Evolutionary conservation across 495 filamentous ascomycete genomes (phyloP), one percentile per base, ranked within the genome.

Genomic region (Annulohypoxylon stygium): DNA sequence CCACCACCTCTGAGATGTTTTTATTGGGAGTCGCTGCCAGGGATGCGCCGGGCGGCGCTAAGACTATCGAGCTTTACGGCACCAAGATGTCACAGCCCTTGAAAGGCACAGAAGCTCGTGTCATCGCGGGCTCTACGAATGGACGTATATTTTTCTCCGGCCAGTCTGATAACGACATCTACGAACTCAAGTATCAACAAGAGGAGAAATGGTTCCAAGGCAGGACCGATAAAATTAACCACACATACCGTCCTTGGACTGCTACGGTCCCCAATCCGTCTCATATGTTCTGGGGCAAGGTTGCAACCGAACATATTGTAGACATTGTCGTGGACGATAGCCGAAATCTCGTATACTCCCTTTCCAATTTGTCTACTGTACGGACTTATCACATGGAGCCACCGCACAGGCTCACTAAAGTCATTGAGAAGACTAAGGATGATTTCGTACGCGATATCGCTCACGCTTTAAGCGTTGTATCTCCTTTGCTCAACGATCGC

Each of bases 131-230:
- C 9, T 95, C 93, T 2, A 87, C 89, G 18, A 90, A 87, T 4
- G 96, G 96, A 9, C 91, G 96, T 50, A 93, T 99, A 54, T 99
- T 99, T 81, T 96, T 97, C 75, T 89, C 88, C 26, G 93, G 94
- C n/a, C 86, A 86, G 20, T 86, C 83, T 16, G 93, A 94, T 77
- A 91, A 90, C 66, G 93, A 98, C 76, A 88, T 99, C 58, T 93
- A 95, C 78, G 96, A 99, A 82, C 85, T 98, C 34, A 92, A 91
- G 54, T 99, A 99, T 81, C 94, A 98, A 80, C 92, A 97, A 79
- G 93, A 98, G 79, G 96, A 98, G 79, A 91, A 90, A 73, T 99
- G 97, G 97, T 99, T 98, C 77, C 86, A 90, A 53, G 92, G 89
- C 73, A 87, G 91, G 65, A 95, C 91, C 76, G 87, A 87, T 11